Evolutionary conservation across 1,139 yeast species (phyloP), one percentile per base, ranked within the genome.

Genomic region (Blastobotrys malaysiensis): DNA sequence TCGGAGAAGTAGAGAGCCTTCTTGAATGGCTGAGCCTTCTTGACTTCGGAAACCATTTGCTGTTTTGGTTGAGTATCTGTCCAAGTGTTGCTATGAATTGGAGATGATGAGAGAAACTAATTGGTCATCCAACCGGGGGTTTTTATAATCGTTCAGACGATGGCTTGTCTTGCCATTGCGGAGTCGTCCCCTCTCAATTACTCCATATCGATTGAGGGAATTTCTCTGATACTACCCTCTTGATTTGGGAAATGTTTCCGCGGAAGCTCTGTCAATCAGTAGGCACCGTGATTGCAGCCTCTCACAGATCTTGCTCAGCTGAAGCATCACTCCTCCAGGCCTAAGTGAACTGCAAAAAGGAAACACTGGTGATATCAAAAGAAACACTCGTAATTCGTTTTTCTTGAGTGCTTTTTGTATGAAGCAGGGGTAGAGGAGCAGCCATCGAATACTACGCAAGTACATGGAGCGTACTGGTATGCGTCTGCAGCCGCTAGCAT

Each of bases 21-120:
- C 55, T 52, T 52, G 55, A 52, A 52, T 43, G 55, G 55, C 27
- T 44, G 49, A 11, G 55, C 52, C 45, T 52, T 52, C 45, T 45
- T 52, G 49, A 45, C 39, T 13, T 13, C 16, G 39, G 39, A 13
- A 13, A 31, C 39, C 39, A 31, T 31, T 31, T 31, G 39, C 39
- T 31, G 39, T 16, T 31, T 31, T 31, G 39, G n/a, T 31, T 31
- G 16, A 31, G 39, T 13, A 31, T 31, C 39, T 31, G 39, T 31
- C 39, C 39, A 31, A 31, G 39, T 31, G 39, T 13, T n/a, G 39
- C 14, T 31, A 3, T 31, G 39, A 31, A 13, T 13, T 31, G 39
- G 39, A 31, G 39, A 31, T 31, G 39, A n/a, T 31, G 39, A 31
- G 7, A 31, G 2, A 5, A 31, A 26, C n/a, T n/a, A 31, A 31